phyloP scores from a whole-genome alignment of 441 rosid genomes.

The Gossypium aridum region DNA sequence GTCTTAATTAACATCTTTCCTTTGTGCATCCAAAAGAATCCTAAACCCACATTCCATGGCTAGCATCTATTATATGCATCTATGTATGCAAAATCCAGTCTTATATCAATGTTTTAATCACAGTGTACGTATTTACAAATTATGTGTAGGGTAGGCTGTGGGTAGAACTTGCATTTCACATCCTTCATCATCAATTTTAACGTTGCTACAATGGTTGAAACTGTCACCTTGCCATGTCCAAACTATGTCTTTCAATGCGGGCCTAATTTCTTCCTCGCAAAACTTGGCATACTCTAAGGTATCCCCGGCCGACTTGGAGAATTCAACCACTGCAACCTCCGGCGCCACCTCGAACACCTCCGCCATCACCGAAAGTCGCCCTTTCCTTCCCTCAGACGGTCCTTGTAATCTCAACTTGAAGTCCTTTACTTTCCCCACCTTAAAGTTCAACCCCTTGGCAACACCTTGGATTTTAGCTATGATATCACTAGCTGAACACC shows the following conservation, averaged over 20 bases:
- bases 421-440: constrained; percentile 39
- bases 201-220: constrained; percentile 13
- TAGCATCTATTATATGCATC: no score
- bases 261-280: constrained; percentile 72
- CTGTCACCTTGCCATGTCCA: constrained; percentile 93
- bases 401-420: constrained; percentile 57
- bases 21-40: no score
- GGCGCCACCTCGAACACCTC: constrained; percentile 88
- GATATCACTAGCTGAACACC: constrained; percentile 41
- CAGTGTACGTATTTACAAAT: no score
- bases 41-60: no score
- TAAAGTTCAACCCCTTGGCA: constrained; percentile 48
- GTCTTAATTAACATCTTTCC: no score
- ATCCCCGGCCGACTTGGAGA: constrained; percentile 73
- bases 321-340: constrained; percentile 70
- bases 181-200: neutral
- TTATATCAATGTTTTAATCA: no score
- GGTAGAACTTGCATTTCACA: neutral
- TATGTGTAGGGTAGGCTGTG: neutral
- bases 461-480: constrained; percentile 45
- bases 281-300: constrained; percentile 67
- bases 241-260: constrained; percentile 76
- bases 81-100: no score
- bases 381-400: constrained; percentile 71
- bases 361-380: constrained; percentile 55